Base-by-base conservation (phyloP, 1,139 yeast genomes). In the Magnusiomyces suaveolens region DNA sequence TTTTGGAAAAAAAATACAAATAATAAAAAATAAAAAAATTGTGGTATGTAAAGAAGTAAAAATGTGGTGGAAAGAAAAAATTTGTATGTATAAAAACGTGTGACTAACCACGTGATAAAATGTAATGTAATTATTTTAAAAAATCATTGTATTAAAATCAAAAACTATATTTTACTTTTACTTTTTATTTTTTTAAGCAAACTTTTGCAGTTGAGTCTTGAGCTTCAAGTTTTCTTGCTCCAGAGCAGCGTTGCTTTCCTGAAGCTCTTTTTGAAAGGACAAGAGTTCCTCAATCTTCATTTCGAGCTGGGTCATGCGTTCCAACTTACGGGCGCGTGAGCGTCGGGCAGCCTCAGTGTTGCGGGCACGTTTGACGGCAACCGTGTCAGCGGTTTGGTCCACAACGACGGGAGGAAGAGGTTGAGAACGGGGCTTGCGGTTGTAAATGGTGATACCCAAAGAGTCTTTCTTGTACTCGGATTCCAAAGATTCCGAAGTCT, bases 311-410 rank as follows among this genome's bases (percentile, higher is more conserved):
- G 72, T 67, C 88, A 90, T 86, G 69, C 96, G 80, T 69, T 87
- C 88, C 81, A 87, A 82, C 73, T 90, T 88, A 70, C 96, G 82
- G 43, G 96, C 96, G 64, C 97, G 79, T 48, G 97, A 88, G 67
- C 97, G 80, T 71, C 97, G 83, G 21, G 97, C 97, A 59, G 97
- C 97, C 69, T 89, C 96, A 32, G 97, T 90, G 77, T 90, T 90
- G 70, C 90, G 82, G 46, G 96, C 97, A 66, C 97, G 82, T 71
- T 90, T 87, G 66, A 84, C 68, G 53, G 87, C 79, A 56, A 78
- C 79, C 24, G 84, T 81, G 70, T 89, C 96, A 54, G 71, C 74
- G 43, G 75, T 75, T 23, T 64, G 70, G 39, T 79, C 78, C 54
- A 82, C 72, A 56, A 75, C 75, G 55, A 86, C 77, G 16, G 96